Base-by-base conservation (phyloP, 306 rosid genomes). In the Mimosa bimucronata region DNA sequence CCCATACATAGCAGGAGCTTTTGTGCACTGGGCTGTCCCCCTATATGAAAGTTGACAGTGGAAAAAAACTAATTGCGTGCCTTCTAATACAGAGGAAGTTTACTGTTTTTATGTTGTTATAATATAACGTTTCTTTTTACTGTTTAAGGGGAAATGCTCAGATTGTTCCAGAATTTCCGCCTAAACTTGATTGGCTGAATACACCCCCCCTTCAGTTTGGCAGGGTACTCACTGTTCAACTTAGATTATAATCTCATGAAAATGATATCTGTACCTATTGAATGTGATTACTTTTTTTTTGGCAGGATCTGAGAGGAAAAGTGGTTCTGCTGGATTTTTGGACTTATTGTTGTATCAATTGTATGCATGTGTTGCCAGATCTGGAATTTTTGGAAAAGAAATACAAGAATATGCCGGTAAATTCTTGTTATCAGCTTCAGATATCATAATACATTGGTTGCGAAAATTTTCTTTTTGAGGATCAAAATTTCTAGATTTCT, bases 311-410 rank as follows among this genome's bases (percentile, higher is more conserved):
- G 82, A 94, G 89, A 90, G 97, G 98, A 82, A 92, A 92, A 87
- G 90, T 92, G 84, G 97, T 94, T 78, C 76, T 94, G 70, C 91
- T 94, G 40, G 97, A 94, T 86, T 92, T 94, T 72, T 94, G 98
- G 97, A 94, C 97, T 72, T 94, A 94, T 69, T 92, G 98, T 80
- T 94, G 98, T 79, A 90, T 94, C 81, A 94, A 94, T 78, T 94
- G 98, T 81, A 94, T 94, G 92, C 98, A 94, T 83, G 98, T 92
- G 82, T 86, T 94, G 73, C 98, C 97, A 30, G 97, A 94, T 85
- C 92, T 94, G 53, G 95, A 92, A 83, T 89, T 67, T 81, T 82
- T 94, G 88, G 98, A 94, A 87, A 92, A 88, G 77, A 94, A 94
- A 53, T 94, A 92, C 92, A 89, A 88, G 74, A 93, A 92, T 71